phyloP scores from a whole-genome alignment of 1,284 basidiomycete species.

The Marasmius oreades region DNA sequence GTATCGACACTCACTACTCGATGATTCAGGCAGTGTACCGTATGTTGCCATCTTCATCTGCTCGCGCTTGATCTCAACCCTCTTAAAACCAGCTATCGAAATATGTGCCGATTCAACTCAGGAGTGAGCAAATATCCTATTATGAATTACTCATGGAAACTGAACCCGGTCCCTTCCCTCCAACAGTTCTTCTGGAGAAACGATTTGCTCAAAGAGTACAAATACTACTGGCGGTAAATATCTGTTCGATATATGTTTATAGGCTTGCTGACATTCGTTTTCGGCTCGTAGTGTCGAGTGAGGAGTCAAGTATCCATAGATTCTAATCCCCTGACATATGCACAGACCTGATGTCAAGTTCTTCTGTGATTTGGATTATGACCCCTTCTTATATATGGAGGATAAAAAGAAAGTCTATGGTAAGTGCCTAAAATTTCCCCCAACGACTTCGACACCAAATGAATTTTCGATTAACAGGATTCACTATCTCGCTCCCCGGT shows the following conservation, averaged over 20 bases:
- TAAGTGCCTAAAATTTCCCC: slow-evolving; percentile 1
- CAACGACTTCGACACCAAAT: not conserved
- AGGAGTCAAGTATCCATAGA: slow-evolving; percentile 18
- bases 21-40: slow-evolving; percentile 38
- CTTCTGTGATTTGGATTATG: slow-evolving; percentile 84
- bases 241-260: not conserved
- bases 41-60: slow-evolving; percentile 9
- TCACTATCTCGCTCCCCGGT: slow-evolving; percentile 78
- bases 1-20: slow-evolving; percentile 1
- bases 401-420: slow-evolving; percentile 25
- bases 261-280: not conserved
- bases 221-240: slow-evolving; percentile 83
- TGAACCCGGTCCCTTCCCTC: slow-evolving; percentile 5
- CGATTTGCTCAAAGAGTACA: slow-evolving; percentile 75
- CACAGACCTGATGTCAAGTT: slow-evolving; percentile 76
- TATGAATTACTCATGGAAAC: not conserved
- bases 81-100: slow-evolving; percentile 61
- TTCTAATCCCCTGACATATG: not conserved
- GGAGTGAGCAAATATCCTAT: slow-evolving; percentile 52
- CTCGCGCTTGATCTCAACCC: not conserved
- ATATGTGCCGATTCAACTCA: slow-evolving; percentile 94
- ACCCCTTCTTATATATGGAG: slow-evolving; percentile 90
- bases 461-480: slow-evolving; percentile 43
- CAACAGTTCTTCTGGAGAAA: slow-evolving; percentile 87
- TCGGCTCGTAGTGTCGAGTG: slow-evolving; percentile 47